Conservation (phyloP, 139 green algal genomes). For the Closterium sp. region DNA sequence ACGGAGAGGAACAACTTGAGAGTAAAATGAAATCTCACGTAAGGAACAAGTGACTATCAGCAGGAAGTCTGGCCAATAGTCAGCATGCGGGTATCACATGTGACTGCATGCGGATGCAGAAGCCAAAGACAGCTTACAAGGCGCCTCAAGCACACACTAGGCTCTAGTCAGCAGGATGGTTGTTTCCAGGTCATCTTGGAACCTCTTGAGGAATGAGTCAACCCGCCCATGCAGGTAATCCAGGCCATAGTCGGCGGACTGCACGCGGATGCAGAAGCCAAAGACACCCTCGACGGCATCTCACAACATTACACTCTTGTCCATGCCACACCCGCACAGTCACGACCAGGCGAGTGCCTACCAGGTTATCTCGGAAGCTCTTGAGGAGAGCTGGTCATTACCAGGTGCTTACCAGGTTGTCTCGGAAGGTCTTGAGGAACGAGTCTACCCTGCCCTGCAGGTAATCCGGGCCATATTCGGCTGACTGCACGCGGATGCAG, state of each 20-base stretch:
- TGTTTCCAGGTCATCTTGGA: slow-evolving; percentile 48
- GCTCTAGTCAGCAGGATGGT: not conserved
- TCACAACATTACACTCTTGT: not conserved
- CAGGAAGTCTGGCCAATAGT: slow-evolving; percentile 58
- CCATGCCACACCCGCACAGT: too few relatives aligned
- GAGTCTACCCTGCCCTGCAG: slow-evolving; percentile 74
- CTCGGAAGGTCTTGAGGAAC: slow-evolving; percentile 70
- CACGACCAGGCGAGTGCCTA: not conserved
- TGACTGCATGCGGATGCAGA: slow-evolving; percentile 71
- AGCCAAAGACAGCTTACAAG: slow-evolving; percentile 67
- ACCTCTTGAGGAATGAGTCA: slow-evolving; percentile 21
- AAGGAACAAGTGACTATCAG: slow-evolving; percentile 78
- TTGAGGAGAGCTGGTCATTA: slow-evolving; percentile 63
- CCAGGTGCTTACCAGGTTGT: slow-evolving; percentile 34
- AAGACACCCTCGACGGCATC: slow-evolving; percentile 61
- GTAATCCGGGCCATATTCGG: slow-evolving; percentile 51
- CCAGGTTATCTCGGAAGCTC: slow-evolving; percentile 54
- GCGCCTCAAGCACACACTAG: too few relatives aligned
- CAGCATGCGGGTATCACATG: too few relatives aligned
- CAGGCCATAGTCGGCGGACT: slow-evolving; percentile 52
- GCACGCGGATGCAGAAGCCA: slow-evolving; percentile 77
- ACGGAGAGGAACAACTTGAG: too few relatives aligned
- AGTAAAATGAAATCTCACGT: slow-evolving; percentile 58
- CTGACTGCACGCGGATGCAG: slow-evolving; percentile 65
- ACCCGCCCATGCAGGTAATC: slow-evolving; percentile 65